These are phyloP conservation scores for Amanita pallidorosea DNA, from an alignment of 768 basidiomycete genomes.

Conservation along the genomic window DNA sequence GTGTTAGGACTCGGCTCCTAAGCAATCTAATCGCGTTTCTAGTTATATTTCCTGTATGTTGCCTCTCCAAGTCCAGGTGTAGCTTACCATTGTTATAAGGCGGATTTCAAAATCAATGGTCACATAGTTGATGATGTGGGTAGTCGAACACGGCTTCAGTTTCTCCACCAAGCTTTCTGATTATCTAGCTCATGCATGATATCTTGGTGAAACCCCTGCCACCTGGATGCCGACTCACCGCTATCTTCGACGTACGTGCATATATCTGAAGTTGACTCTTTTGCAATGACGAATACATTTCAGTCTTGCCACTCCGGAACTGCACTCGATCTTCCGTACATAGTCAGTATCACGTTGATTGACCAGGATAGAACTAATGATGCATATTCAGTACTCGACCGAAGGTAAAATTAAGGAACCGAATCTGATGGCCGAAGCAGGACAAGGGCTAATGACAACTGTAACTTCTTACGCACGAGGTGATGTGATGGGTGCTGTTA, in stretches of 20 bases:
- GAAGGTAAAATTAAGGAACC: slow-evolving; percentile 95
- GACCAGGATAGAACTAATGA: background rate
- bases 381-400: slow-evolving; percentile 63
- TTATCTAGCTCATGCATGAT: slow-evolving; percentile 51
- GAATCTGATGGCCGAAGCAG: slow-evolving; percentile 79
- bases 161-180: background rate
- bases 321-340: slow-evolving; percentile 64
- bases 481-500: slow-evolving; percentile 72
- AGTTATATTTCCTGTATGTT: slow-evolving; percentile 86
- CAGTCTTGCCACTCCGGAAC: slow-evolving; percentile 90
- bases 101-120: slow-evolving; percentile 45
- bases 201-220: slow-evolving; percentile 79
- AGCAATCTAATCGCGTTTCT: background rate
- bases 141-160: slow-evolving; percentile 6
- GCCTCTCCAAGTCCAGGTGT: slow-evolving; percentile 7
- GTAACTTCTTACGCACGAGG: slow-evolving; percentile 66
- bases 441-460: slow-evolving; percentile 74
- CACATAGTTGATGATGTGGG: slow-evolving; percentile 87
- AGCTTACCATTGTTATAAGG: slow-evolving; percentile 14
- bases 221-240: slow-evolving; percentile 79
- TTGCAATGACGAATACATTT: background rate
- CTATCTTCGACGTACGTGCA: slow-evolving; percentile 60
- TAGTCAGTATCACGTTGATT: slow-evolving; percentile 25
- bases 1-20: slow-evolving; percentile 1
- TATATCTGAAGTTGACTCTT: background rate